phyloP scores from a whole-genome alignment of 169 alveolate species.

The Eimeria falciformis region DNA sequence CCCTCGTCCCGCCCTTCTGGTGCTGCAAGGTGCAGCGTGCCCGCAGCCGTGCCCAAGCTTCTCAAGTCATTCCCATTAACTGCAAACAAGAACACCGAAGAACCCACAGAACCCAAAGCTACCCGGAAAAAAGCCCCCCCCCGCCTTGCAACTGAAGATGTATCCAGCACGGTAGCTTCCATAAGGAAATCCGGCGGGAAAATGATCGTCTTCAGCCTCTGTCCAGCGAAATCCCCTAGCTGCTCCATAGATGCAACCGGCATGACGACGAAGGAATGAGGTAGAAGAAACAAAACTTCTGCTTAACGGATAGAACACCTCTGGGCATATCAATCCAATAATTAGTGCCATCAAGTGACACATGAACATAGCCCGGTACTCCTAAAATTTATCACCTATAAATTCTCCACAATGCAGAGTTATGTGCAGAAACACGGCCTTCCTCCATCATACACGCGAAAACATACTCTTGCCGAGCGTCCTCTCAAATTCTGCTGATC shows the following conservation, averaged over 20 bases:
- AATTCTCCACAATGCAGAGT: too few species aligned
- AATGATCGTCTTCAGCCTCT: slow-evolving; percentile 12
- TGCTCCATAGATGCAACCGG: neutral
- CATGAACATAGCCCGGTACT: too few species aligned
- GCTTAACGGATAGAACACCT: too few species aligned
- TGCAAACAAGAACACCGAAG: slow-evolving; percentile 71
- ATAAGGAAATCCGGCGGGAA: neutral
- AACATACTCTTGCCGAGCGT: too few species aligned
- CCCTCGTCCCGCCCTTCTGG: slow-evolving; percentile 76
- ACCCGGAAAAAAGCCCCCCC: slow-evolving; percentile 19
- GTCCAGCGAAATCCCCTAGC: neutral
- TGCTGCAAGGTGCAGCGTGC: slow-evolving; percentile 74
- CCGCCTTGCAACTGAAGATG: neutral
- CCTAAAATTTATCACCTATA: too few species aligned
- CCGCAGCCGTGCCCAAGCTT: slow-evolving; percentile 72
- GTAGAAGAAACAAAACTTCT: neutral
- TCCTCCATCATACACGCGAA: too few species aligned
- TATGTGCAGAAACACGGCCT: too few species aligned
- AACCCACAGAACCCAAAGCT: slow-evolving; percentile 63
- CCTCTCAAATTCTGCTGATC: too few species aligned
- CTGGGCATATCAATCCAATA: too few species aligned
- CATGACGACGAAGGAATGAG: neutral
- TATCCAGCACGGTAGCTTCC: neutral
- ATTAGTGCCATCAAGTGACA: too few species aligned
- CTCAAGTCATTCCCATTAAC: slow-evolving; percentile 68